Base-by-base conservation (phyloP, 257 asterid genomes). In the Nicotiana benthamiana region DNA sequence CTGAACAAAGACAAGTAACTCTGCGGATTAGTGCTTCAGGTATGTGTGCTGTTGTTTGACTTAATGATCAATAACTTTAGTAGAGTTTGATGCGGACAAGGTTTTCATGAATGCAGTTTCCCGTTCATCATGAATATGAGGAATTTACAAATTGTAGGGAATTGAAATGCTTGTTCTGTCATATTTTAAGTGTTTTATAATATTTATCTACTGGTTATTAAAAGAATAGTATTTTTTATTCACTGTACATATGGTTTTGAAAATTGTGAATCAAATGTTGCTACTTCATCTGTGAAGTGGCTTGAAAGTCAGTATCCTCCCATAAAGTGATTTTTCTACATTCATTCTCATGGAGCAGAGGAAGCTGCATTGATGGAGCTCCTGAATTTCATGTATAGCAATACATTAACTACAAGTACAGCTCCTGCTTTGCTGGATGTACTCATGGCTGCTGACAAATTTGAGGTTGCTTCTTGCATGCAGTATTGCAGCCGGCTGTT, bases 341-440 rank as follows among this genome's bases (percentile, higher is more conserved):
- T 32, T 67, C 67, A 48, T 77, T 56, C 62, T 17, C 51, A 46
- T 82, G 84, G 80, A 57, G 27, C 83, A 83, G 86, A 83, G 79
- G 86, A 83, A 83, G 78, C 81, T 80, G 83, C 83, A 4, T 54
- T 83, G 59, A 80, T 56, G 86, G 86, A 83, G 75, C 86, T 80
- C 62, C 75, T 83, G 40, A 83, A 80, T 75, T 83, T 83, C 43
- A 83, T 83, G 84, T 83, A 83, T 65, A 80, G 84, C 78, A 83
- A 80, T 83, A 80, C 79, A 22, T 56, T 83, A 32, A 62, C 86
- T 24, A 28, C 75, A 60, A 53, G 43, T 34, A 67, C 83, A 40
- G 80, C 76, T 0, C 85, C 82, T 56, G 82, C 79, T 8, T 79
- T 83, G 52, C 79, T 83, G 66, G 86, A 83, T 17, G 82, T 83